Percentiles rank a stretch among this genome's conserved stretches.
phyloP scores from a whole-genome alignment of 495 filamentous ascomycete genomes.

The Mytilinidion resinicola region DNA sequence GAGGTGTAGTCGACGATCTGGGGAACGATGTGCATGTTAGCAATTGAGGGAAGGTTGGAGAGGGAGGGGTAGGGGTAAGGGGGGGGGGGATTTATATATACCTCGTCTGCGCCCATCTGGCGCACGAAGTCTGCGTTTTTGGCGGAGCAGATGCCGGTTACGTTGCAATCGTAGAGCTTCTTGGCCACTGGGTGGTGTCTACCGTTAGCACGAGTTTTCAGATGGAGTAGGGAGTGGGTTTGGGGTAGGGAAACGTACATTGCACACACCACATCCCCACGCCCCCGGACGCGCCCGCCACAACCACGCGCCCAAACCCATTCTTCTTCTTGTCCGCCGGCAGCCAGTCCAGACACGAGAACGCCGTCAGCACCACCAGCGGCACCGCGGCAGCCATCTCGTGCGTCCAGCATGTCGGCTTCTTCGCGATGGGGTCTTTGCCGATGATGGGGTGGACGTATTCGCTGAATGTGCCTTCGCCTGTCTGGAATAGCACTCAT shows the following conservation, averaged over 20 bases:
- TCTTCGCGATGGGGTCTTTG: constrained; percentile 18
- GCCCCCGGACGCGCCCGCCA: constrained; percentile 19
- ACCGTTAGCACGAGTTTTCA: too few species aligned
- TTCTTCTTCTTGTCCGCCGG: constrained; percentile 15
- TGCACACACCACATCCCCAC: constrained; percentile 23
- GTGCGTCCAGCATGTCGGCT: constrained; percentile 28
- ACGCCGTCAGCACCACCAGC: constrained; percentile 31
- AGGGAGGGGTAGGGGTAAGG: too few species aligned
- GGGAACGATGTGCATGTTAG: too few species aligned
- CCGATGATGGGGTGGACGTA: constrained; percentile 9
- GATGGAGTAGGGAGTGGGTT: too few species aligned
- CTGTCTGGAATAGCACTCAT: neutral
- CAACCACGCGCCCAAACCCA: constrained; percentile 17
- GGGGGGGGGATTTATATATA: too few species aligned
- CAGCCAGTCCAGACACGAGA: constrained; percentile 29
- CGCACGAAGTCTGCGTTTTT: constrained; percentile 30
- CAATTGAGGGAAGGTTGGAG: too few species aligned
- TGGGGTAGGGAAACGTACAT: constrained; percentile 5
- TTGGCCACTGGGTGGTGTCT: constrained; percentile 12
- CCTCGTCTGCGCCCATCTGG: constrained; percentile 25
- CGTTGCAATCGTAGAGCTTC: constrained; percentile 16
- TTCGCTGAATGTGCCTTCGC: constrained; percentile 23
- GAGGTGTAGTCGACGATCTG: constrained; percentile 29
- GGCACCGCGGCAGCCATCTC: constrained; percentile 28
- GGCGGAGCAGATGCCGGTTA: constrained; percentile 21